Base-by-base conservation (phyloP, 1,284 basidiomycete genomes). In the Ceratobasidium sp. region DNA sequence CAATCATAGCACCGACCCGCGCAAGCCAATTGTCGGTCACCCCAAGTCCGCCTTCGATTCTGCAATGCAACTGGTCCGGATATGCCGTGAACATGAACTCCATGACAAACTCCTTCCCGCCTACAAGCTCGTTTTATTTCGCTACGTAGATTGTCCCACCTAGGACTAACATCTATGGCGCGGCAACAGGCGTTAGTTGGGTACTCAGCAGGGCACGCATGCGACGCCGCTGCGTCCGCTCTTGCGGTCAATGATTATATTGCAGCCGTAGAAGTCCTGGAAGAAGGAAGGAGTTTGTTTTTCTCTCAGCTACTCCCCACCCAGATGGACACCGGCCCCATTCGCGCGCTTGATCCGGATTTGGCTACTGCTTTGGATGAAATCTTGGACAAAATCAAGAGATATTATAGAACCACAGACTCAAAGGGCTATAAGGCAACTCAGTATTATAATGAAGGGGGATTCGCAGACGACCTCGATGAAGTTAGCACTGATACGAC, bases 261-360 rank as follows among this genome's bases (percentile, higher is more conserved):
- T 47, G 27, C 29, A 7, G 68, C 68, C 35, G 43, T 69, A 13
- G 68, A 69, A 27, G n/a, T 69, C 10, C 42, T 69, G n/a, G 68
- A 62, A 35, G 38, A 56, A 17, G 65, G 65, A 2, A 20, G 65
- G 42, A 43, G 27, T 17, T 25, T 68, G 15, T 55, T 68, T 25
- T 69, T 47, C 25, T 45, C 54, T 29, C 60, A 60, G 32, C 56
- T 67, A 35, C 54, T 45, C 20, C 35, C 31, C 22, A 45, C 35
- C 22, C 68, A 57, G 31, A 69, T 45, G 6, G 42, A 55, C 56
- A 34, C 20, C 38, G 34, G 34, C 34, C 34, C 31, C 38, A 38
- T 69, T 38, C 4, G 35, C 15, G 13, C 31, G 12, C 15, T 49
- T 3, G 45, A 69, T 31, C 40, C 29, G 17, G 40, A 60, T 22